A percentile compares a stretch with the other conserved stretches of the same genome.
Evolutionary conservation across 257 asterid species (phyloP).

Genomic region (Penstemon eatonii): DNA sequence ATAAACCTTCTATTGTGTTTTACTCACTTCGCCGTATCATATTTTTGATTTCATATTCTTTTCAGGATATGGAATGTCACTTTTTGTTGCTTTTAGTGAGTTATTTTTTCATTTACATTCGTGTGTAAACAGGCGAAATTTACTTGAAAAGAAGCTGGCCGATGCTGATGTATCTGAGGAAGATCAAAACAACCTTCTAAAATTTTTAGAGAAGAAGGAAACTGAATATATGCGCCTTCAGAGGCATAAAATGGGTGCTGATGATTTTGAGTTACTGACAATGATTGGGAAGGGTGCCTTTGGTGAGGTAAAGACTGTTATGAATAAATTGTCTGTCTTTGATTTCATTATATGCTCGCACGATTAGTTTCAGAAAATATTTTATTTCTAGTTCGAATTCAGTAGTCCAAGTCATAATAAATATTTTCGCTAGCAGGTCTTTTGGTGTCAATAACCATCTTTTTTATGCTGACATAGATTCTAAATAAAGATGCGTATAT

Average conservation of each 20-base stretch:
- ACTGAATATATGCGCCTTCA: constrained; percentile 98
- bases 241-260: constrained; percentile 95
- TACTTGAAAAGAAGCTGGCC: constrained; percentile 91
- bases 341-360: constrained; percentile 13
- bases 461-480: constrained; percentile 7
- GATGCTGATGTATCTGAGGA: constrained; percentile 99
- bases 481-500: background rate
- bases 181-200: constrained; percentile 84
- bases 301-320: constrained; percentile 73
- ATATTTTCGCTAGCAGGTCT: background rate
- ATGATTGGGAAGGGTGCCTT: constrained; percentile 99
- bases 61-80: constrained; percentile 16
- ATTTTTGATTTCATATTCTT: constrained; percentile 1
- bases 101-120: constrained; percentile 18
- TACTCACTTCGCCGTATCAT: constrained; percentile 13
- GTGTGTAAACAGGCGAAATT: constrained; percentile 59
- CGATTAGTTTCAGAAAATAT: background rate
- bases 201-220: constrained; percentile 91
- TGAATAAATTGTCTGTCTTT: background rate
- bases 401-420: background rate
- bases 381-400: constrained; percentile 2
- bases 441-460: constrained; percentile 20
- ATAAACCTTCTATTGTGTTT: background rate
- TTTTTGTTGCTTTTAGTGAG: constrained; percentile 16
- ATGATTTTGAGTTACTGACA: constrained; percentile 88